These are phyloP conservation scores for Bassia scoparia DNA, from an alignment of 148 eudicot species.

Conservation along the genomic window DNA sequence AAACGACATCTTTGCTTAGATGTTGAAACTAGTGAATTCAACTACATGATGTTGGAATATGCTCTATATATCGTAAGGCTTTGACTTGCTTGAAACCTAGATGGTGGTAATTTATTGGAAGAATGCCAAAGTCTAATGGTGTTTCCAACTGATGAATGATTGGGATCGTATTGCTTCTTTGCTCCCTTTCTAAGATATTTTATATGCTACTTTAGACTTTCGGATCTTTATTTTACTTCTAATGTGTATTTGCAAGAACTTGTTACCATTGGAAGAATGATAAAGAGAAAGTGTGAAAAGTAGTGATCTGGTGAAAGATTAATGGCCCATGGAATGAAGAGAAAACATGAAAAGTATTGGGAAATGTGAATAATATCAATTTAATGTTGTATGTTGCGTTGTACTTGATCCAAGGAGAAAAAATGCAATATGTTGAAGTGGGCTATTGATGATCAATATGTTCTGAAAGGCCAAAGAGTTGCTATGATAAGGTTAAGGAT, in stretches of 20 bases:
- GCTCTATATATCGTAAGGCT: too few relatives aligned
- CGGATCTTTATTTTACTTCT: too few relatives aligned
- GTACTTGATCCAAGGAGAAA: not conserved
- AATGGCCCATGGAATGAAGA: not conserved
- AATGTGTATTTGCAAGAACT: not conserved
- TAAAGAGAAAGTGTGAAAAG: not conserved
- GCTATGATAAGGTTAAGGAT: not conserved
- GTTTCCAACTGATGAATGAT: too few relatives aligned
- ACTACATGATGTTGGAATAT: too few relatives aligned
- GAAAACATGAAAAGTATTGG: constrained; percentile 7
- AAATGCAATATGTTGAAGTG: not conserved
- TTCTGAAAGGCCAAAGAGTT: not conserved
- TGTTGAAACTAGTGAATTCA: too few relatives aligned
- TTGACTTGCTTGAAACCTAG: too few relatives aligned
- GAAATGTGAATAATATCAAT: constrained; percentile 1
- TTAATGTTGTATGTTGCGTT: not conserved
- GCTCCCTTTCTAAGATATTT: too few relatives aligned
- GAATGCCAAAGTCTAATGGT: too few relatives aligned
- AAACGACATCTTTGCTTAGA: too few relatives aligned
- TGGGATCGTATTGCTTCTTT: too few relatives aligned
- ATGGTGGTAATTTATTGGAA: too few relatives aligned
- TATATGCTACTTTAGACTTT: too few relatives aligned
- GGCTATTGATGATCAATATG: not conserved
- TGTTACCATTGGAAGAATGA: not conserved
- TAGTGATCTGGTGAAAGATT: not conserved